Percentiles rank a stretch among this genome's conserved stretches.
phyloP scores from a whole-genome alignment of 2,329 filamentous ascomycete species.

The Botrytis sinoallii region DNA sequence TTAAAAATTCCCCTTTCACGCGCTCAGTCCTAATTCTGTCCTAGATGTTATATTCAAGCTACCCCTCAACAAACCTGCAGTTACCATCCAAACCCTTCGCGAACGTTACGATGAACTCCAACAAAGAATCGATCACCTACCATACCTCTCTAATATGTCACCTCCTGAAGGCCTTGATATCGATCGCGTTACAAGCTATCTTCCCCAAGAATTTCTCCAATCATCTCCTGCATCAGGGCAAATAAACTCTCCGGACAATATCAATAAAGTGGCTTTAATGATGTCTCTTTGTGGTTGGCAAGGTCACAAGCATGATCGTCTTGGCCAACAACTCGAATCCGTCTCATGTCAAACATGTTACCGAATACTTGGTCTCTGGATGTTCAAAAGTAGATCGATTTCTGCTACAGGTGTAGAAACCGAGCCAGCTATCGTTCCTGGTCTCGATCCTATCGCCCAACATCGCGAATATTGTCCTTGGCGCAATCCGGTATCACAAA shows the following conservation, averaged over 20 bases:
- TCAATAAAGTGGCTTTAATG: constrained; percentile 62
- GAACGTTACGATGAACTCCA: constrained; percentile 64
- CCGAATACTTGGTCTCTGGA: constrained; percentile 85
- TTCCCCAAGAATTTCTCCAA: constrained; percentile 50
- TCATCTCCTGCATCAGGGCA: not conserved
- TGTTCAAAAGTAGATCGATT: constrained; percentile 77
- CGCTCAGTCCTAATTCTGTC: constrained; percentile 15
- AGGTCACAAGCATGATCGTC: constrained; percentile 41
- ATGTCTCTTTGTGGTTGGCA: constrained; percentile 77
- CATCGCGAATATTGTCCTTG: constrained; percentile 85
- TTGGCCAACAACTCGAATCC: constrained; percentile 41
- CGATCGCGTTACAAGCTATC: constrained; percentile 47
- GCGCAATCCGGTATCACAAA: constrained; percentile 64
- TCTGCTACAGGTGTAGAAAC: constrained; percentile 51
- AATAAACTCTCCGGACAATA: constrained; percentile 23
- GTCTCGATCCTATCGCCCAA: constrained; percentile 66
- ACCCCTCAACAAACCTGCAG: constrained; percentile 59
- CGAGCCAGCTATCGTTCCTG: constrained; percentile 57
- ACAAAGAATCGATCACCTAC: constrained; percentile 52
- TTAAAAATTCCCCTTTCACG: constrained; percentile 33
- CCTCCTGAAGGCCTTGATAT: constrained; percentile 50
- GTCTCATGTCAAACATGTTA: constrained; percentile 77
- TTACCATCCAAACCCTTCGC: constrained; percentile 56
- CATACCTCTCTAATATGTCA: constrained; percentile 60
- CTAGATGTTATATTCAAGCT: constrained; percentile 58